Conservation (phyloP, 345 rosid species). For the Cochlearia excelsa region DNA sequence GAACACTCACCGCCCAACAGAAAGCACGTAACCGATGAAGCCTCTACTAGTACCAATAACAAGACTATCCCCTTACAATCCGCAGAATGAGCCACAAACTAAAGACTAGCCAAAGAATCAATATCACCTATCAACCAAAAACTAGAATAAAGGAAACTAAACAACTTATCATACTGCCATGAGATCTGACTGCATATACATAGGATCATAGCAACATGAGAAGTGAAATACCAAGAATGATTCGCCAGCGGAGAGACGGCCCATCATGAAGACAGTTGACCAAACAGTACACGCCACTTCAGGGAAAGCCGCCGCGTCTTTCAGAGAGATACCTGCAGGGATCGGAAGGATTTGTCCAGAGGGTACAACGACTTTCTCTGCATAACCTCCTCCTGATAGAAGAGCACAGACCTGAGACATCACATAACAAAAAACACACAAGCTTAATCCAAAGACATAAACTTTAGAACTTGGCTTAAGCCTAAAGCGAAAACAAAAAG, state of each 20-base stretch:
- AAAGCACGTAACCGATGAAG: background rate
- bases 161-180: no score
- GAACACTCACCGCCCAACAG: background rate
- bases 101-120: no score
- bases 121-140: no score
- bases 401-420: constrained; percentile 74
- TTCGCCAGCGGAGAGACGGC: constrained; percentile 60
- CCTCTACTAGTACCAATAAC: background rate
- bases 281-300: constrained; percentile 94
- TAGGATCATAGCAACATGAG: background rate
- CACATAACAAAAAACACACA: background rate
- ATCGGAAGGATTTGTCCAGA: constrained; percentile 66
- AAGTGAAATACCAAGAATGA: constrained; percentile 52
- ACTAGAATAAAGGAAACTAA: no score
- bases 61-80: background rate
- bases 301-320: constrained; percentile 69
- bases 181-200: background rate
- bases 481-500: background rate
- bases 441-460: background rate
- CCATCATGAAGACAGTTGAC: constrained; percentile 84
- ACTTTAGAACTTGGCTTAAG: background rate
- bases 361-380: constrained; percentile 78
- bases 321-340: constrained; percentile 54
- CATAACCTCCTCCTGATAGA: constrained; percentile 83
- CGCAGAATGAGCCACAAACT: background rate